Conservation (phyloP, 192 early-diverging fungal genomes). For the Linderina pennispora region DNA sequence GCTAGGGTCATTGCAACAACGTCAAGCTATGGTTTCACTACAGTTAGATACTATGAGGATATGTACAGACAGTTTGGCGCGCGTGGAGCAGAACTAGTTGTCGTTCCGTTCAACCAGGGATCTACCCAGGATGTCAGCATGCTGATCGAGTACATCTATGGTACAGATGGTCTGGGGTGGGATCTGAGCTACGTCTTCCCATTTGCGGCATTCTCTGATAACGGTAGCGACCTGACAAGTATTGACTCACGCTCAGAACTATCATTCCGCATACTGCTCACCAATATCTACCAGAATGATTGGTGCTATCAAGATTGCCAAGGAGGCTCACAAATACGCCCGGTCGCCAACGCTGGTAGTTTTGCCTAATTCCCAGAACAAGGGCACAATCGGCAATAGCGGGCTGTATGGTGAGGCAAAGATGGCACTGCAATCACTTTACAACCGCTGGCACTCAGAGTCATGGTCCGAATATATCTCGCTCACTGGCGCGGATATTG, state of each 20-base stretch:
- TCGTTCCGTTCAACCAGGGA: slow-evolving; percentile 94
- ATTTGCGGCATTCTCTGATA: slow-evolving; percentile 90
- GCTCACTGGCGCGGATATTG: slow-evolving; percentile 83
- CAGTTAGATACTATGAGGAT: slow-evolving; percentile 77
- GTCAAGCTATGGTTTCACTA: slow-evolving; percentile 73
- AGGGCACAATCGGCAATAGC: slow-evolving; percentile 81
- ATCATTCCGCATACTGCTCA: slow-evolving; percentile 91
- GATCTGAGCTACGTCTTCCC: slow-evolving; percentile 94
- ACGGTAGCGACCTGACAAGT: slow-evolving; percentile 78
- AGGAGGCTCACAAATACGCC: slow-evolving; percentile 63
- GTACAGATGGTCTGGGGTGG: slow-evolving; percentile 65
- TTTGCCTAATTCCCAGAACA: slow-evolving; percentile 82
- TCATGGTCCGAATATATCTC: slow-evolving; percentile 76
- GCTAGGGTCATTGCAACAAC: slow-evolving; percentile 84
- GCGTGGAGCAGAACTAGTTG: slow-evolving; percentile 72
- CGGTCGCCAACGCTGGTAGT: slow-evolving; percentile 81
- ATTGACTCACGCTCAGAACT: slow-evolving; percentile 88
- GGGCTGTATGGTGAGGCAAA: slow-evolving; percentile 88
- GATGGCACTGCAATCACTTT: slow-evolving; percentile 78
- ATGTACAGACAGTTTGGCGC: slow-evolving; percentile 87
- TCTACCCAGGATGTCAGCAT: slow-evolving; percentile 76
- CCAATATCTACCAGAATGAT: slow-evolving; percentile 81
- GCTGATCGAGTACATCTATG: slow-evolving; percentile 83
- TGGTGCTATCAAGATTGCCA: slow-evolving; percentile 79
- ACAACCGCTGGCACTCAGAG: slow-evolving; percentile 83